phyloP scores from a whole-genome alignment of 2,329 filamentous ascomycete species.

The Fusarium multiceps region DNA sequence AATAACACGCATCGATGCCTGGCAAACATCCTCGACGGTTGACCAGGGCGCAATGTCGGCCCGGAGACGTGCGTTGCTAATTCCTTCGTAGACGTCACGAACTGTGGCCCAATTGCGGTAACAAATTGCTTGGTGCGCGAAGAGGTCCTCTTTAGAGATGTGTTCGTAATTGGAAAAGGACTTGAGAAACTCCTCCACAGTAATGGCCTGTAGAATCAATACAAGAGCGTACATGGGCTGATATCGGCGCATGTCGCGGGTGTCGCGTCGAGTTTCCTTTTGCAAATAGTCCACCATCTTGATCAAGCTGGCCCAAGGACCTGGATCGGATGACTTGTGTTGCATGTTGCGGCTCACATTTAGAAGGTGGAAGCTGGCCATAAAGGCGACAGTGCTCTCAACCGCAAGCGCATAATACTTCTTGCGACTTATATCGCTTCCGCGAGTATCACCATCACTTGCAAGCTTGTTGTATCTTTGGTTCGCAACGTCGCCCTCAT shows the following conservation, averaged over 20 bases:
- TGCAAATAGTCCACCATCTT: slow-evolving; percentile 58
- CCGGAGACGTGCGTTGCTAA: slow-evolving; percentile 47
- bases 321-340: slow-evolving; percentile 56
- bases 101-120: slow-evolving; percentile 45
- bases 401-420: slow-evolving; percentile 58
- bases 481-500: slow-evolving; percentile 61
- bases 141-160: slow-evolving; percentile 36
- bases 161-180: slow-evolving; percentile 48
- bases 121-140: slow-evolving; percentile 46
- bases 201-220: slow-evolving; percentile 57
- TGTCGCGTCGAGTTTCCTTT: slow-evolving; percentile 52
- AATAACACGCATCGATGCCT: slow-evolving; percentile 54
- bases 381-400: slow-evolving; percentile 64
- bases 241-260: slow-evolving; percentile 49
- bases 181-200: slow-evolving; percentile 59
- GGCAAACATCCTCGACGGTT: slow-evolving; percentile 57
- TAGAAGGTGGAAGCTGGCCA: slow-evolving; percentile 63
- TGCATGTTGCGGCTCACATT: slow-evolving; percentile 59
- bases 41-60: slow-evolving; percentile 56
- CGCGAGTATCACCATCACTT: slow-evolving; percentile 41
- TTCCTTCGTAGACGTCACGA: slow-evolving; percentile 48
- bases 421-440: slow-evolving; percentile 52
- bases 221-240: slow-evolving; percentile 57
- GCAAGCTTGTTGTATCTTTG: slow-evolving; percentile 42
- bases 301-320: slow-evolving; percentile 58